phyloP scores from a whole-genome alignment of 176 grass and related monocot species.

The Thinopyrum elongatum region DNA sequence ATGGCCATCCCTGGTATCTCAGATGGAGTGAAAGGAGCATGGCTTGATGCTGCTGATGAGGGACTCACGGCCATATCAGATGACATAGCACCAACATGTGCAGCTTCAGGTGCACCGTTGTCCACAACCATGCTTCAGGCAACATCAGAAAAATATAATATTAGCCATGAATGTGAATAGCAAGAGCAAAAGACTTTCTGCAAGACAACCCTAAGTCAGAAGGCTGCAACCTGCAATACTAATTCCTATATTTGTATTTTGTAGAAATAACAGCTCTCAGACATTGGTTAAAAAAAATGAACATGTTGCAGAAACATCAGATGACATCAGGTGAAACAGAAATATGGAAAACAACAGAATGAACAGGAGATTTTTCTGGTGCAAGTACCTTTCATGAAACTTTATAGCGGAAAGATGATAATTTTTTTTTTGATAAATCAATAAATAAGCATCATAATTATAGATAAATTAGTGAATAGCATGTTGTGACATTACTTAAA shows the following conservation, averaged over 20 bases:
- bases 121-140: slow-evolving; percentile 70
- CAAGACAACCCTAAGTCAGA: neutral
- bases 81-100: slow-evolving; percentile 55
- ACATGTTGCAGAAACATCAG: slow-evolving; percentile 2
- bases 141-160: slow-evolving; percentile 16
- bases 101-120: slow-evolving; percentile 44
- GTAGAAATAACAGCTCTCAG: neutral
- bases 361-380: neutral
- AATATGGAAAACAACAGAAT: slow-evolving; percentile 17
- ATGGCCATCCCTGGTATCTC: slow-evolving; percentile 87
- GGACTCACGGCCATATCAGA: slow-evolving; percentile 95
- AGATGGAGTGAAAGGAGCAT: slow-evolving; percentile 81
- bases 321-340: neutral
- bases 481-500: slow-evolving; percentile 11
- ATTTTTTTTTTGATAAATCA: no score
- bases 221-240: neutral
- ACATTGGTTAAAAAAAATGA: neutral
- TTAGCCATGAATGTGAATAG: neutral
- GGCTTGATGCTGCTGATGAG: slow-evolving; percentile 81
- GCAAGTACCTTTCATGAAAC: slow-evolving; percentile 1
- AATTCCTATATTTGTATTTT: neutral
- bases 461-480: slow-evolving; percentile 14
- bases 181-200: neutral
- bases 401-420: slow-evolving; percentile 1
- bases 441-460: slow-evolving; percentile 1